Evolutionary conservation across 805 yeast genomes (phyloP).

Genomic region (Cyberlindnera amylophila): DNA sequence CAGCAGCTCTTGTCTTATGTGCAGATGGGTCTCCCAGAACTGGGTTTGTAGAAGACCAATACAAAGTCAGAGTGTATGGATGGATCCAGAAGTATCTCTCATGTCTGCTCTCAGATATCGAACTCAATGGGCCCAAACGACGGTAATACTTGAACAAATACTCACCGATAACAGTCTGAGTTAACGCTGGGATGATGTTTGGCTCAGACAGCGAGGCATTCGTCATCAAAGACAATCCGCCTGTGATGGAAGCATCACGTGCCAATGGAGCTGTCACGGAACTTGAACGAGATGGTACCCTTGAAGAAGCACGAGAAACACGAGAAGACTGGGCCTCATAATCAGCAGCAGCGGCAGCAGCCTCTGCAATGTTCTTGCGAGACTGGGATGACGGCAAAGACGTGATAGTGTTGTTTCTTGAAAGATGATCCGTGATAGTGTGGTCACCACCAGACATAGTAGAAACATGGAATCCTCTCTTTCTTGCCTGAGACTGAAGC

Average conservation of each 20-base stretch:
- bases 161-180: conserved; percentile 94
- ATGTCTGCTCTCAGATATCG: conserved; percentile 75
- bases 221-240: conserved; percentile 43
- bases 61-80: conserved; percentile 85
- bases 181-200: conserved; percentile 77
- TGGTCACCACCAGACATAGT: conserved; percentile 6
- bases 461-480: conserved; percentile 42
- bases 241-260: conserved; percentile 30
- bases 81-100: conserved; percentile 95
- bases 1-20: conserved; percentile 71
- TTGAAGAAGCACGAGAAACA: conserved; percentile 9
- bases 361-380: conserved; percentile 27
- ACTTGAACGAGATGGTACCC: too few relatives aligned
- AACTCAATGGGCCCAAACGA: conserved; percentile 66
- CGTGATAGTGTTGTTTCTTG: conserved; percentile 21
- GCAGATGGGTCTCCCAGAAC: conserved; percentile 63
- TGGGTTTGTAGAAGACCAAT: conserved; percentile 86
- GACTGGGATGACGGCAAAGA: conserved; percentile 24
- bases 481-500: conserved; percentile 42
- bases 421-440: not conserved
- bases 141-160: conserved; percentile 81
- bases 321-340: conserved; percentile 26
- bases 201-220: conserved; percentile 62
- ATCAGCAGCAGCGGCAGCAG: conserved; percentile 29
- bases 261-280: conserved; percentile 11